These are phyloP conservation scores for Talaromyces piceae DNA, from an alignment of 2,329 filamentous ascomycete genomes.

Conservation along the genomic window DNA sequence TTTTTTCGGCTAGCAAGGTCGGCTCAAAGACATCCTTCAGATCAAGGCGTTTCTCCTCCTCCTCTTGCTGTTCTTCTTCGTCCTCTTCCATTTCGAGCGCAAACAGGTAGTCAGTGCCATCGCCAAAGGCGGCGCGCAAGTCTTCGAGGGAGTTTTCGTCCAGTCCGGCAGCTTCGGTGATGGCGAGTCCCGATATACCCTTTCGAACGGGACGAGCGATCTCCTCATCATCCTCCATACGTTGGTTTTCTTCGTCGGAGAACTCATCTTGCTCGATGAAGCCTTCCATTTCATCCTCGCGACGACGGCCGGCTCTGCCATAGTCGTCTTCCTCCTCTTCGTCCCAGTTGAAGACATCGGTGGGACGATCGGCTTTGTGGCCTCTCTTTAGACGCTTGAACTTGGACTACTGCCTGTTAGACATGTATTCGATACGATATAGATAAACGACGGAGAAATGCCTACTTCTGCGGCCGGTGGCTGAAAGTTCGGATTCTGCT, in stretches of 20 bases:
- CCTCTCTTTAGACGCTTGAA: slow-evolving; percentile 96
- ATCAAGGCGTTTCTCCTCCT: slow-evolving; percentile 77
- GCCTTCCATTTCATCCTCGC: slow-evolving; percentile 77
- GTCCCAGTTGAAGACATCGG: slow-evolving; percentile 93
- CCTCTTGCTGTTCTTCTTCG: slow-evolving; percentile 66
- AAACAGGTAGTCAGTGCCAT: slow-evolving; percentile 93
- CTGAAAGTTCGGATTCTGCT: slow-evolving; percentile 64
- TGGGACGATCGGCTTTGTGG: slow-evolving; percentile 58
- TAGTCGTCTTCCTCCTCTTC: slow-evolving; percentile 65
- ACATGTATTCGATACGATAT: slow-evolving; percentile 1
- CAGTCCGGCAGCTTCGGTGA: slow-evolving; percentile 73
- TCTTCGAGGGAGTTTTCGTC: slow-evolving; percentile 92
- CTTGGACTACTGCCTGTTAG: slow-evolving; percentile 57
- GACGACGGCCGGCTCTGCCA: slow-evolving; percentile 42
- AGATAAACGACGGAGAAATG: slow-evolving; percentile 5
- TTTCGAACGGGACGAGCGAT: slow-evolving; percentile 73
- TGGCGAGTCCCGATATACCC: slow-evolving; percentile 57
- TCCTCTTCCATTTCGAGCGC: slow-evolving; percentile 83
- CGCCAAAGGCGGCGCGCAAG: slow-evolving; percentile 92
- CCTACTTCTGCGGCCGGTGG: slow-evolving; percentile 63
- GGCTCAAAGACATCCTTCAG: slow-evolving; percentile 98
- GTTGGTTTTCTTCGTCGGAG: slow-evolving; percentile 71
- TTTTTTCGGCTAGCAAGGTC: slow-evolving; percentile 84
- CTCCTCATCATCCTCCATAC: slow-evolving; percentile 66
- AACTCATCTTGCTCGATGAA: slow-evolving; percentile 97